phyloP scores from a whole-genome alignment of 305 asterid species.

The Striga hermonthica region DNA sequence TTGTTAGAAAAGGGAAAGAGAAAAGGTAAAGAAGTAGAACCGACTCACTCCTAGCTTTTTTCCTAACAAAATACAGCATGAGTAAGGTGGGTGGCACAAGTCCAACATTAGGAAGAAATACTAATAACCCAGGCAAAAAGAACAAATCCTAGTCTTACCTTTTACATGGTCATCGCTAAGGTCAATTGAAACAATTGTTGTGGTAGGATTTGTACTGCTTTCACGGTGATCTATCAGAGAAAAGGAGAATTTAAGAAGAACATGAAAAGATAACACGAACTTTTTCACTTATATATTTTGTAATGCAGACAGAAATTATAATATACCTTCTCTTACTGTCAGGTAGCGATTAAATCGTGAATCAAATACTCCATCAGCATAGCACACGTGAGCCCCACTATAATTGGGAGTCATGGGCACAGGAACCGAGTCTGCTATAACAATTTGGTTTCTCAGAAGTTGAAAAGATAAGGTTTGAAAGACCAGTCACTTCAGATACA shows the following conservation, averaged over 20 bases:
- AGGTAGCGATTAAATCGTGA: conserved; percentile 68
- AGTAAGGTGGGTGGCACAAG: too few relatives aligned
- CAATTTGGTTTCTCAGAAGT: not conserved
- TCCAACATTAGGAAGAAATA: too few relatives aligned
- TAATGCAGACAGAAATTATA: conserved; percentile 14
- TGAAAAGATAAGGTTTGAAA: conserved; percentile 15
- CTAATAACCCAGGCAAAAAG: conserved; percentile 11
- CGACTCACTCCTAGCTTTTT: not conserved
- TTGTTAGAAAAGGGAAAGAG: conserved; percentile 13
- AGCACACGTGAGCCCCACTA: conserved; percentile 62
- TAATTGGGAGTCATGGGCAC: conserved; percentile 88
- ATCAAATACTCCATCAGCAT: conserved; percentile 92
- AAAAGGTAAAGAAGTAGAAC: not conserved
- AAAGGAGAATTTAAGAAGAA: not conserved
- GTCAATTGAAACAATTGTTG: conserved; percentile 74
- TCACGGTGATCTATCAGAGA: conserved; percentile 61
- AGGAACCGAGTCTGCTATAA: conserved; percentile 64
- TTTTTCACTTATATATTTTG: not conserved
- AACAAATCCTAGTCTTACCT: conserved; percentile 43
- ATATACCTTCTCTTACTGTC: conserved; percentile 81
- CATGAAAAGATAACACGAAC: too few relatives aligned
- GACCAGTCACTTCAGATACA: conserved; percentile 25
- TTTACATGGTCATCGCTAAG: conserved; percentile 40
- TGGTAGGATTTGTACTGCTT: conserved; percentile 55
- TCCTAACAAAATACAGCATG: too few relatives aligned